Conservation (phyloP, 164 flowering plant genomes). For the Liquidambar formosana region DNA sequence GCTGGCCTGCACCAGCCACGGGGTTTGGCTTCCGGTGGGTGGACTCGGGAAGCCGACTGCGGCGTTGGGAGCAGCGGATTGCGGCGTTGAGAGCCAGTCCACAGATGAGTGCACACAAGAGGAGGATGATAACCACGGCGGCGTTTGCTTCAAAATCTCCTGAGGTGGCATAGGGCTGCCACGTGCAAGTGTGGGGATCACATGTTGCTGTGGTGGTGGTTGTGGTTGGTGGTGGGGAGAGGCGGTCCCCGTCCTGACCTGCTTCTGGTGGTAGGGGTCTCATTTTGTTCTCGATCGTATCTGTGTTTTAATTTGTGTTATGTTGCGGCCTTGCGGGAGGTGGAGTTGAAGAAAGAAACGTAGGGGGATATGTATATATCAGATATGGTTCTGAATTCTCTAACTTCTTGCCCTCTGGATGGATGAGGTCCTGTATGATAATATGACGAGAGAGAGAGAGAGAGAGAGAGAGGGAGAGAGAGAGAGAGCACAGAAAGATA, state of each 20-base stretch:
- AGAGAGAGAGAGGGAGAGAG: too few relatives aligned
- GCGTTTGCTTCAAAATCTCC: constrained; percentile 38
- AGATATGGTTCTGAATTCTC: too few relatives aligned
- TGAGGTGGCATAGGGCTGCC: constrained; percentile 36
- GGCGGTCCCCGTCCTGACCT: constrained; percentile 3
- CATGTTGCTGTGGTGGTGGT: constrained; percentile 14
- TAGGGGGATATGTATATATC: too few relatives aligned
- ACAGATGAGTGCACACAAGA: constrained; percentile 43
- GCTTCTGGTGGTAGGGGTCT: constrained; percentile 1
- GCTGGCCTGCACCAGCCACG: background rate
- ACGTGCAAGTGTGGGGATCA: constrained; percentile 16
- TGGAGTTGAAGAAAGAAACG: too few relatives aligned
- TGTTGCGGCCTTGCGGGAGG: too few relatives aligned
- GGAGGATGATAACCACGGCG: constrained; percentile 38
- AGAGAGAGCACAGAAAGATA: too few relatives aligned
- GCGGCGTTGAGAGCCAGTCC: constrained; percentile 42
- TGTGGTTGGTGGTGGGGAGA: constrained; percentile 14
- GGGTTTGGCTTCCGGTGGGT: background rate
- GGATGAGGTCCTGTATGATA: too few relatives aligned
- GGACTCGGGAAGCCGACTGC: background rate
- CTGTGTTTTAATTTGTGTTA: background rate
- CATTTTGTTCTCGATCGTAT: background rate
- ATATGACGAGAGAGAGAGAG: too few relatives aligned
- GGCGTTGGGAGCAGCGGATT: constrained; percentile 44
- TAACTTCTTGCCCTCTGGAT: too few relatives aligned